Base-by-base conservation (phyloP, 345 rosid genomes). In the Moricandia moricandioides region DNA sequence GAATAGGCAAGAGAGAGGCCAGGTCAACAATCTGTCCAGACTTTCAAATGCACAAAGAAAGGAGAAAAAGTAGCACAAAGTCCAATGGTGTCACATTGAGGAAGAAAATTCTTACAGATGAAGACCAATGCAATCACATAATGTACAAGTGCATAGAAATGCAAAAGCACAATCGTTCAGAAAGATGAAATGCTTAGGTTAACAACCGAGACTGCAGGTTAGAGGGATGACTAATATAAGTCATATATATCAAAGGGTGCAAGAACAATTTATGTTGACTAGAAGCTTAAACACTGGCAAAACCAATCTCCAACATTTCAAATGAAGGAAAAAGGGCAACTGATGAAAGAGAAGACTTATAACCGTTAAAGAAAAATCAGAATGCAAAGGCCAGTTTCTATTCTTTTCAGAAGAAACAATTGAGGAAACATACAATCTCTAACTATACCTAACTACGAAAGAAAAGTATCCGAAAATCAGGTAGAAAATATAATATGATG, bases 311-410 rank as follows among this genome's bases (percentile, higher is more conserved):
- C 52, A 17, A 65, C 65, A 72, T 49, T 43, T 55, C 33, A 49
- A 62, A 66, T 35, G 64, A 66, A 59, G 24, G 56, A 18, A 47
- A 56, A 55, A 57, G 47, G 54, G 27, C 24, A 30, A 62, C 16
- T 65, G 72, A 64, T 62, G 58, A 24, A 62, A 40, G 31, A 54
- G 18, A 29, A 70, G 49, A 69, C 49, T 29, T 13, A 17, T 24
- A 67, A 31, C 61, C 10, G 34, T 37, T 27, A 7, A 49, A 66
- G 35, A 26, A 18, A 37, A 62, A 26, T 33, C 65, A 55, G 64
- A 56, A 26, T 7, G 72, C 34, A 65, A 71, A 16, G 37, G 35
- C 37, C 33, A 8, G n/a, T 59, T 52, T 67, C n/a, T 56, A 14
- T 63, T 62, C 3, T 55, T 27, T 55, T 51, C 14, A 26, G 10